phyloP scores from a whole-genome alignment of 2,329 filamentous ascomycete genomes.

The Phyllosticta citriasiana region DNA sequence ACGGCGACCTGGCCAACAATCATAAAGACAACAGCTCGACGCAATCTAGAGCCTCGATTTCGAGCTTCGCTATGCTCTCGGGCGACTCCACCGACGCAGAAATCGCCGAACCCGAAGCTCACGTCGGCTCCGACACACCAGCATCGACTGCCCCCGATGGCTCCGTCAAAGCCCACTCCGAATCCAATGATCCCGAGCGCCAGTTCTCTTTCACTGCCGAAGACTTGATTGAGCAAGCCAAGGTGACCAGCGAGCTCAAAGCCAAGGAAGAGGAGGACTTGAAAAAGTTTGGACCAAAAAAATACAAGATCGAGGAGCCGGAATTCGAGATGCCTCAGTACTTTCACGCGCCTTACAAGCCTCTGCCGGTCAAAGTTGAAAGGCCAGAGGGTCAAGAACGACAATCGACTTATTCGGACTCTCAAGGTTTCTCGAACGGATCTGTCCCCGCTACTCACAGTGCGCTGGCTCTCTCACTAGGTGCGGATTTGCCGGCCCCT shows the following conservation, averaged over 20 bases:
- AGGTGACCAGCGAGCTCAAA: not conserved
- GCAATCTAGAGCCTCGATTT: conserved; percentile 23
- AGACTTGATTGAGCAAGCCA: not conserved
- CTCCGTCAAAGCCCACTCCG: not conserved
- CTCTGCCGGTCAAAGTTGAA: conserved; percentile 15
- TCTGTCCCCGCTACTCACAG: conserved; percentile 18
- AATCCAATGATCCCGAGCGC: not conserved
- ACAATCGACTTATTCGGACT: conserved; percentile 19
- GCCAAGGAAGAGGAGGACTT: conserved; percentile 13
- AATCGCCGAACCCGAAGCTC: not conserved
- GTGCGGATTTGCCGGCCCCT: conserved; percentile 55
- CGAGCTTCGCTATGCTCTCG: not conserved
- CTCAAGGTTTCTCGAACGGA: conserved; percentile 21
- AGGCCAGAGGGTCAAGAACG: conserved; percentile 13
- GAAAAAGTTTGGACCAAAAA: conserved; percentile 13
- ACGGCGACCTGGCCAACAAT: conserved; percentile 21
- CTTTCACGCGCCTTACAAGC: conserved; percentile 38
- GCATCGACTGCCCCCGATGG: not conserved
- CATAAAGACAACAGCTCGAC: conserved; percentile 21
- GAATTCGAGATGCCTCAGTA: conserved; percentile 41
- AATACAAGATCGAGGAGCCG: conserved; percentile 15
- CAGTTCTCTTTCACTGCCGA: not conserved
- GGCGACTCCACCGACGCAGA: not conserved
- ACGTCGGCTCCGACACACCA: not conserved
- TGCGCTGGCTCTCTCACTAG: conserved; percentile 45